phyloP scores from a whole-genome alignment of 495 filamentous ascomycete genomes.

The Hypoxylon subgilvum region DNA sequence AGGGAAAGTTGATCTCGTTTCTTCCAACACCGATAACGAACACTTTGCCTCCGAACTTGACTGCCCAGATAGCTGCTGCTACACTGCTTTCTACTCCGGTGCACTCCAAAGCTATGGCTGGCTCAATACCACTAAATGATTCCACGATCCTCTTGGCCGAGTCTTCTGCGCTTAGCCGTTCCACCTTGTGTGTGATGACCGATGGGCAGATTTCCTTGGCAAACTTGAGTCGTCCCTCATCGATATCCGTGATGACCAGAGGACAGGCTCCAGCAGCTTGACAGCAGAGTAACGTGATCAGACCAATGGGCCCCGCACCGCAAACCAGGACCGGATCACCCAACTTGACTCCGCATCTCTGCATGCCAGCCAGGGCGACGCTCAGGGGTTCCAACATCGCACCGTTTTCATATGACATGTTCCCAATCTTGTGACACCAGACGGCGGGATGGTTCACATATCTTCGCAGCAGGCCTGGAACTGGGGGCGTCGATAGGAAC shows the following conservation, averaged over 20 bases:
- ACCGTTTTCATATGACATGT: slow-evolving; percentile 88
- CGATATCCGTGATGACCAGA: slow-evolving; percentile 90
- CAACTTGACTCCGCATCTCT: slow-evolving; percentile 75
- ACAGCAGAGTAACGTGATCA: slow-evolving; percentile 82
- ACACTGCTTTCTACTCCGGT: slow-evolving; percentile 92
- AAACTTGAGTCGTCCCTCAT: slow-evolving; percentile 80
- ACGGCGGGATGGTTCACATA: slow-evolving; percentile 92
- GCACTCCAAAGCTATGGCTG: slow-evolving; percentile 81
- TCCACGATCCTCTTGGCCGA: slow-evolving; percentile 69
- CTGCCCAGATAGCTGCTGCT: slow-evolving; percentile 80
- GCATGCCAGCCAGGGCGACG: slow-evolving; percentile 82
- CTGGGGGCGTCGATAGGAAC: slow-evolving; percentile 88
- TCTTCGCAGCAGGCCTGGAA: slow-evolving; percentile 84
- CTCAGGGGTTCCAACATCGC: slow-evolving; percentile 86
- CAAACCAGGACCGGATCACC: slow-evolving; percentile 87
- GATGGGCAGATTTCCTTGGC: slow-evolving; percentile 77
- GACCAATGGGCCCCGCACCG: slow-evolving; percentile 88
- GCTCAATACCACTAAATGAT: slow-evolving; percentile 72
- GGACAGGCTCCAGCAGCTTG: slow-evolving; percentile 84
- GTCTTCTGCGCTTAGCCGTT: slow-evolving; percentile 71
- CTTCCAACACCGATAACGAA: slow-evolving; percentile 92
- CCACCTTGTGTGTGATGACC: slow-evolving; percentile 79
- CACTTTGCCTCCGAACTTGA: slow-evolving; percentile 92
- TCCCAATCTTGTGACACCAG: slow-evolving; percentile 91
- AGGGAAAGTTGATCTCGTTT: slow-evolving; percentile 92